These are phyloP conservation scores for Pichia sp. DNA, from an alignment of 1,139 yeast genomes.

Conservation along the genomic window DNA sequence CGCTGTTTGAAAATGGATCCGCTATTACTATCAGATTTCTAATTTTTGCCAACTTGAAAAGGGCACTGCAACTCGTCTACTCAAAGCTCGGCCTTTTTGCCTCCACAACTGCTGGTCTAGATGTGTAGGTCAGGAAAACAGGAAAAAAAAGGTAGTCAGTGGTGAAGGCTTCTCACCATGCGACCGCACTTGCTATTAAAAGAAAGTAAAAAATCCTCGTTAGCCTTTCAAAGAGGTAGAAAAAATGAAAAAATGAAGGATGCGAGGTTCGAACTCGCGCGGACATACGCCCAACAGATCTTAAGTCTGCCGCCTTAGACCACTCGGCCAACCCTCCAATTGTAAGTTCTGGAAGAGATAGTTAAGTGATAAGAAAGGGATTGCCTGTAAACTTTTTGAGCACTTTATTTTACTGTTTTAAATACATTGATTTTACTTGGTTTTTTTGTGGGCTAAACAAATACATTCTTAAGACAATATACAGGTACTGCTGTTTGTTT, in stretches of 20 bases:
- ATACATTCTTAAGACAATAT: too few species aligned
- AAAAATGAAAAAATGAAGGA: constrained; percentile 55
- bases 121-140: background rate
- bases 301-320: constrained; percentile 37
- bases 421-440: too few species aligned
- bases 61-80: background rate
- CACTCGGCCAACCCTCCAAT: constrained; percentile 36
- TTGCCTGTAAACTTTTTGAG: too few species aligned
- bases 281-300: constrained; percentile 45
- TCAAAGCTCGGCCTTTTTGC: background rate
- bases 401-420: too few species aligned
- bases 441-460: too few species aligned
- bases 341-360: background rate
- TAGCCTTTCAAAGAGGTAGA: background rate
- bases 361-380: too few species aligned
- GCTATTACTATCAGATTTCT: background rate
- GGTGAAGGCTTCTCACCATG: background rate
- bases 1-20: background rate
- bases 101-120: background rate
- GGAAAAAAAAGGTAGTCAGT: background rate
- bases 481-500: too few species aligned
- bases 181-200: background rate
- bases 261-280: constrained; percentile 88
- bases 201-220: background rate
- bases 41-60: background rate